These are phyloP conservation scores for Psilocybe cubensis DNA, from an alignment of 768 basidiomycete genomes.

Conservation along the genomic window DNA sequence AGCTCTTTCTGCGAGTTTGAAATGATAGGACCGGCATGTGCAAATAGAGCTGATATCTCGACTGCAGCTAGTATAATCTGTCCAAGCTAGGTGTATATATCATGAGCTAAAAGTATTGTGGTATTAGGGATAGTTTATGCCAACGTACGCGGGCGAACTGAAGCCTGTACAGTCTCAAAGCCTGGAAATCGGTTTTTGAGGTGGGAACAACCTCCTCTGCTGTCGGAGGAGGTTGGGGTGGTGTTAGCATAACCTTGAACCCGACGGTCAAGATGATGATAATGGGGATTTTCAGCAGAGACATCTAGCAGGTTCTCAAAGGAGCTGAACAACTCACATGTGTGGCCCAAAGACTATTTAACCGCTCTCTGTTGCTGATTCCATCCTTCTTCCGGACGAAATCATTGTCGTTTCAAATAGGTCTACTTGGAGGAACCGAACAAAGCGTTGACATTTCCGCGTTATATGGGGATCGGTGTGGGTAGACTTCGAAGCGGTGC, in stretches of 20 bases:
- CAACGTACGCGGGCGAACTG: constrained; percentile 4
- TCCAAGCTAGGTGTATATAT: not conserved
- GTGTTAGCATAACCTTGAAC: constrained; percentile 13
- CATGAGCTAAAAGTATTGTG: not conserved
- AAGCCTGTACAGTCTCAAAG: not conserved
- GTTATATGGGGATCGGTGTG: no score
- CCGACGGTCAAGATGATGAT: constrained; percentile 10
- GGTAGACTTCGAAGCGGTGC: no score
- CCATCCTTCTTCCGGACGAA: no score
- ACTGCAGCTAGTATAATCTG: constrained; percentile 1
- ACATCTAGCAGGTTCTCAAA: constrained; percentile 4
- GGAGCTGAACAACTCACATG: not conserved
- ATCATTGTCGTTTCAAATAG: no score
- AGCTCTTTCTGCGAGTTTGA: not conserved
- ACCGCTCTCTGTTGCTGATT: no score
- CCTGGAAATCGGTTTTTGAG: not conserved
- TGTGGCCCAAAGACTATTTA: no score
- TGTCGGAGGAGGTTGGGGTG: constrained; percentile 15
- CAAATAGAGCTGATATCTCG: constrained; percentile 2
- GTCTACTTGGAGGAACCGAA: no score
- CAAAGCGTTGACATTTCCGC: no score
- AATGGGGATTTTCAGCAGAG: constrained; percentile 17
- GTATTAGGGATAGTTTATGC: not conserved
- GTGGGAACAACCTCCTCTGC: constrained; percentile 11
- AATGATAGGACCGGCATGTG: not conserved